Percentiles rank a stretch among this genome's conserved stretches.
Evolutionary conservation across 441 rosid species (phyloP).

Genomic region (Croton setiger): DNA sequence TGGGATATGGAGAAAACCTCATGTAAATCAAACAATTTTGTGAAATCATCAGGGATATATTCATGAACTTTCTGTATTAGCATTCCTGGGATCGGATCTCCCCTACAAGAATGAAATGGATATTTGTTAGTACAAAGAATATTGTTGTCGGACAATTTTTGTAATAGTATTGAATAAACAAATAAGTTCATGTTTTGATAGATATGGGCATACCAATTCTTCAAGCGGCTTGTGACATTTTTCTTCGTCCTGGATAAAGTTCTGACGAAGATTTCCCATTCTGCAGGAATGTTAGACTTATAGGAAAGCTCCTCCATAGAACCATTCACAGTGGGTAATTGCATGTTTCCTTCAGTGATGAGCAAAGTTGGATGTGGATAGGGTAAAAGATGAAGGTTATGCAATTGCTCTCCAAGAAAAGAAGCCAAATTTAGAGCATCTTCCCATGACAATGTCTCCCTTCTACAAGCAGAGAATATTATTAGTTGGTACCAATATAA

Average conservation of each 20-base stretch:
- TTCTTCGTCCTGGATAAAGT: slow-evolving; percentile 53
- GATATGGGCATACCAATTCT: slow-evolving; percentile 49
- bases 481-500: slow-evolving; percentile 9
- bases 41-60: slow-evolving; percentile 75
- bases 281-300: slow-evolving; percentile 50
- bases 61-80: slow-evolving; percentile 69
- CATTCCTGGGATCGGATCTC: slow-evolving; percentile 68
- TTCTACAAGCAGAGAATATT: slow-evolving; percentile 48
- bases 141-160: slow-evolving; percentile 1
- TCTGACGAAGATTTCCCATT: slow-evolving; percentile 63
- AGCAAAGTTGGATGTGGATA: slow-evolving; percentile 52
- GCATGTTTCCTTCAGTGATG: slow-evolving; percentile 28
- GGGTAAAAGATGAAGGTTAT: slow-evolving; percentile 71
- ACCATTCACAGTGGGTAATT: slow-evolving; percentile 24
- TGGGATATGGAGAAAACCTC: slow-evolving; percentile 47
- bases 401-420: slow-evolving; percentile 82
- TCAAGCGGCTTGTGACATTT: slow-evolving; percentile 49
- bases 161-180: background rate
- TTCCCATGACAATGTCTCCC: slow-evolving; percentile 63
- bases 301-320: slow-evolving; percentile 25
- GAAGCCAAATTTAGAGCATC: slow-evolving; percentile 66
- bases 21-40: slow-evolving; percentile 42
- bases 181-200: background rate
- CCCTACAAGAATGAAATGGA: slow-evolving; percentile 50
- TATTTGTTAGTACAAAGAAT: slow-evolving; percentile 11